Base-by-base conservation (phyloP, 164 flowering plant species). In the Liriodendron chinense region DNA sequence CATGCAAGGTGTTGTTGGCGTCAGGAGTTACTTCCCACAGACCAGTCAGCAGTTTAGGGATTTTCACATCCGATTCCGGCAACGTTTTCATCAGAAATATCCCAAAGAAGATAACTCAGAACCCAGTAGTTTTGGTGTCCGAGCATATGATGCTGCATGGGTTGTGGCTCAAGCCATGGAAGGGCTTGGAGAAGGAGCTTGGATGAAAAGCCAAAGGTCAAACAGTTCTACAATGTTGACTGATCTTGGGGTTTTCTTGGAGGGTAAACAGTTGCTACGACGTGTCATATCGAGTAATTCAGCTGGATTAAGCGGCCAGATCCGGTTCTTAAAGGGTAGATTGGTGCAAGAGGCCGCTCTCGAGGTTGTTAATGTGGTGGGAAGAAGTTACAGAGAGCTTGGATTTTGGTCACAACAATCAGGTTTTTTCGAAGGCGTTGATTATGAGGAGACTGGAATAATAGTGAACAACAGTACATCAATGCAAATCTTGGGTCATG, bases 1-100 rank as follows among this genome's bases (percentile, higher is more conserved):
- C 26, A 73, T 82, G 81, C 71, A 82, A 61, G 84, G 84, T 1
- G 71, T 72, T 9, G 1, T 82, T 12, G 84, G 84, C 62, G 26
- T 79, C 65, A 76, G 71, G 49, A 62, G 47, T 9, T 67, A 26
- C 76, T 71, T 48, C 47, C n/a, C 73, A 0, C 14, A 22, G 50
- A 50, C 18, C 6, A n/a, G 63, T 24, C 1, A 18, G 34, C 47
- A 59, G 9, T 71, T 69, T 12, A 47, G 5, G 21, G 70, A 71
- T 25, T 72, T 81, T 71, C 7, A 16, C 3, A 34, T 0, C 25
- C 59, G 75, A 24, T 79, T 84, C 49, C 72, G 66, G 2, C 26
- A 13, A 20, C 24, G 9, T 2, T 72, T 81, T n/a, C 75, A 76
- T 3, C 34, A 63, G 6, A 65, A 69, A 14, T 67, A 84, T 56